Evolutionary conservation across 352 stramenopile species (phyloP).

Genomic region (Pythium rhizo-oryzae): DNA sequence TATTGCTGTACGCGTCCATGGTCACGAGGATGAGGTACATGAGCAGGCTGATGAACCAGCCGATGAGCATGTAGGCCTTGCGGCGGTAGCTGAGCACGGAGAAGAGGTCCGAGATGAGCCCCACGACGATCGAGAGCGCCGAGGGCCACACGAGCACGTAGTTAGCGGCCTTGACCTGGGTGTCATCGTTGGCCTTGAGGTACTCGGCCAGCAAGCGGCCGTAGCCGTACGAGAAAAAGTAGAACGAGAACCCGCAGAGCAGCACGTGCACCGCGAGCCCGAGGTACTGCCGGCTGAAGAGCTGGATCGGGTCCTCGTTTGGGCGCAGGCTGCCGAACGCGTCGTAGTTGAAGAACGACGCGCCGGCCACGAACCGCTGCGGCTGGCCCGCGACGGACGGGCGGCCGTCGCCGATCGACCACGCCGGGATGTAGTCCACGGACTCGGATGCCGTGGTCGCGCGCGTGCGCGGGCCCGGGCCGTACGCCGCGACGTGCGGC

Average conservation of each 20-base stretch:
- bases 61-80: slow-evolving; percentile 81
- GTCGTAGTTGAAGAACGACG: slow-evolving; percentile 40
- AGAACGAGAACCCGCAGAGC: slow-evolving; percentile 26
- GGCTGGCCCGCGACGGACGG: neutral
- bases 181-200: slow-evolving; percentile 20
- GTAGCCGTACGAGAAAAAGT: slow-evolving; percentile 29
- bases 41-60: slow-evolving; percentile 31
- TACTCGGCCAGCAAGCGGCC: slow-evolving; percentile 26
- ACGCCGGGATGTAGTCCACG: slow-evolving; percentile 8
- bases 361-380: slow-evolving; percentile 28
- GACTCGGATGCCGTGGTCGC: slow-evolving; percentile 14
- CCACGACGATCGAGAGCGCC: slow-evolving; percentile 69
- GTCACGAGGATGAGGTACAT: slow-evolving; percentile 25
- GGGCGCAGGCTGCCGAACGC: slow-evolving; percentile 32
- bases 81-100: slow-evolving; percentile 68
- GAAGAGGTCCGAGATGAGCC: slow-evolving; percentile 63
- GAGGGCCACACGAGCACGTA: slow-evolving; percentile 49
- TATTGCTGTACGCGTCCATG: slow-evolving; percentile 23
- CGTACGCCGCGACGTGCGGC: slow-evolving; percentile 1
- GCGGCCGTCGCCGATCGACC: slow-evolving; percentile 4
- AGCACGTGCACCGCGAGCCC: slow-evolving; percentile 27
- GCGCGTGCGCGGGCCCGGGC: slow-evolving; percentile 6
- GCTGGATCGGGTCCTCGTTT: slow-evolving; percentile 11
- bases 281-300: slow-evolving; percentile 23
- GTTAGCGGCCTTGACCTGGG: slow-evolving; percentile 24